A percentile compares a stretch with the other conserved stretches of the same genome.
Evolutionary conservation across 345 rosid genomes (phyloP).

Genomic region (Abelmoschus esculentus): DNA sequence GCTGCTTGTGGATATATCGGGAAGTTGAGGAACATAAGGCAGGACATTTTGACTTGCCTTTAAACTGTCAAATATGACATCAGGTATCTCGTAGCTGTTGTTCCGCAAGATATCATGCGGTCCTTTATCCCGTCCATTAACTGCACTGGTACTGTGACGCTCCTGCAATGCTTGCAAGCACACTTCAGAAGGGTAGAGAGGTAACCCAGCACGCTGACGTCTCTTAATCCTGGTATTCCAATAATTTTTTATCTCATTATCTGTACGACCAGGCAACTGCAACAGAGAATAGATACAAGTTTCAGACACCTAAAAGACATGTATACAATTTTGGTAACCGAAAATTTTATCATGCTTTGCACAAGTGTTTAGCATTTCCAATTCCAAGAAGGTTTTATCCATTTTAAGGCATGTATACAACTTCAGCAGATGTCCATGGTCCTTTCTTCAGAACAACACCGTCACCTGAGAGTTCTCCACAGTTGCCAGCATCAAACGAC

Average conservation of each 20-base stretch:
- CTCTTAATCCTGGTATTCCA: constrained; percentile 99
- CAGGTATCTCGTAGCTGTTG: constrained; percentile 52
- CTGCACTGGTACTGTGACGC: constrained; percentile 28
- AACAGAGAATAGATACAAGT: constrained; percentile 1
- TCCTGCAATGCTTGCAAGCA: constrained; percentile 56
- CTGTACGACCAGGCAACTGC: constrained; percentile 98
- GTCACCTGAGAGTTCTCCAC: constrained; percentile 36
- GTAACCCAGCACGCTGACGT: constrained; percentile 91
- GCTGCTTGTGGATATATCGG: constrained; percentile 45
- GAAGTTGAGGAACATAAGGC: constrained; percentile 49
- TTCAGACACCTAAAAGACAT: constrained; percentile 1
- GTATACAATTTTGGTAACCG: neutral
- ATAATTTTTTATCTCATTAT: constrained; percentile 97
- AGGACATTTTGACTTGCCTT: constrained; percentile 42
- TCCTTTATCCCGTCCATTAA: constrained; percentile 38
- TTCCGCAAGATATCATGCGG: constrained; percentile 50
- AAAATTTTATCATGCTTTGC: neutral
- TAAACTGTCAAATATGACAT: constrained; percentile 60
- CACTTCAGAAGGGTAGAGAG: constrained; percentile 87
- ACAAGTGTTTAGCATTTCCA: neutral
- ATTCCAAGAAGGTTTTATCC: neutral
- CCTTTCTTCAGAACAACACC: constrained; percentile 76
- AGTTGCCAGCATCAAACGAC: constrained; percentile 40
- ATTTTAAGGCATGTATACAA: constrained; percentile 19
- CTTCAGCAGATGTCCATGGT: constrained; percentile 98